Evolutionary conservation across 768 basidiomycete species (phyloP), one percentile per base, ranked within the genome.

Genomic region (Peribolospora baueri): DNA sequence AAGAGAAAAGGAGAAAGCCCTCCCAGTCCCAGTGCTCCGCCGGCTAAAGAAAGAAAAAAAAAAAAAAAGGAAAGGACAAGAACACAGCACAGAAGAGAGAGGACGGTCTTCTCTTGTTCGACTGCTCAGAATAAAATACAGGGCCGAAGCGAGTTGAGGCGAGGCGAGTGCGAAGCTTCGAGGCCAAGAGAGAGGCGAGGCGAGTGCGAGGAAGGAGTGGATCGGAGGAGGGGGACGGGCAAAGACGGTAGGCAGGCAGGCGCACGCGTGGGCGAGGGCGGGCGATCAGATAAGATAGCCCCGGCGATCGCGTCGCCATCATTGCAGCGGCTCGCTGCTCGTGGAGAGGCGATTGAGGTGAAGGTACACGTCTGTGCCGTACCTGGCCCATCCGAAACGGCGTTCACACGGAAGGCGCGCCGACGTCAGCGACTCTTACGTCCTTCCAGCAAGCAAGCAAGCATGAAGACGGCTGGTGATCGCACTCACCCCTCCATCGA

Each of bases 331-430:
- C 51, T 61, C 60, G 3, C 56, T 56, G 25, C 54, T 56, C 8
- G 50, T 46, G 10, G 53, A 55, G 13, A 61, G 51, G 1, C 60
- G 54, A 40, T 48, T 53, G 3, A 61, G 70, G 65, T 90, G 87
- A 59, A 91, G 86, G 65, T 90, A 91, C 3, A 88, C 83, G 64
- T 91, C 87, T 42, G 84, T 87, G 7, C 87, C 86, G 64, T 83
- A 87, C 5, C 53, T 54, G 25, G 25, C 25, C 25, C 25, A 25
- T 11, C 7, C 9, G 50, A 8, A 3, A 25, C 4, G 7, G 13
- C 3, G 38, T 48, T 42, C 14, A 10, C 39, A 4, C 45, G 10
- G 51, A 7, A 36, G 38, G 25, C 25, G 25, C 25, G 25, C 25
- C 25, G 25, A 25, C 25, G 25, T 25, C 25, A 7, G 36, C 5